These are phyloP conservation scores for Suhomyces maxii DNA, from an alignment of 1,139 yeast species.

Conservation along the genomic window DNA sequence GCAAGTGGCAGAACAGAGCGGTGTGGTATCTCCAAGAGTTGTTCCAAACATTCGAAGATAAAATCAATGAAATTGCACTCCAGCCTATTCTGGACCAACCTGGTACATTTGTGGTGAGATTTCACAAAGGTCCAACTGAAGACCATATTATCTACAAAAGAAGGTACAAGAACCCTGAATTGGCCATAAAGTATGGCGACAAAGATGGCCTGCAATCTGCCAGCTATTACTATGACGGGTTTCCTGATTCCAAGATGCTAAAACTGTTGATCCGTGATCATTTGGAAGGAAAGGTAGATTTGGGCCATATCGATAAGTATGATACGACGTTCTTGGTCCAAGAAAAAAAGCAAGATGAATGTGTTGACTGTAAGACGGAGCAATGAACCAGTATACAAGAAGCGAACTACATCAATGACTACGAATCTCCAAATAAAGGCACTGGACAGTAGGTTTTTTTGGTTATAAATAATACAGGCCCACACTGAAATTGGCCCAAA, in stretches of 20 bases:
- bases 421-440: no score
- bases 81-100: constrained; percentile 42
- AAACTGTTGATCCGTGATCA: constrained; percentile 37
- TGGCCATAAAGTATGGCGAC: constrained; percentile 19
- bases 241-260: constrained; percentile 47
- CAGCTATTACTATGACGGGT: constrained; percentile 41
- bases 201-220: constrained; percentile 28
- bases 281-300: constrained; percentile 20
- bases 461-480: no score
- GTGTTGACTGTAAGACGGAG: not conserved
- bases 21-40: constrained; percentile 49
- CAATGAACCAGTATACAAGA: not conserved
- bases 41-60: constrained; percentile 43
- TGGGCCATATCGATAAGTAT: constrained; percentile 39
- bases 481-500: no score
- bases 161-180: constrained; percentile 32
- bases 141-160: constrained; percentile 35
- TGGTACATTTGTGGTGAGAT: constrained; percentile 37
- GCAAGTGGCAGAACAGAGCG: constrained; percentile 52
- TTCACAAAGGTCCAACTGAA: constrained; percentile 14
- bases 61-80: constrained; percentile 38
- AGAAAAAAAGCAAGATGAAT: not conserved
- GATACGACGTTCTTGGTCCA: constrained; percentile 7
- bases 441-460: no score
- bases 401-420: no score